A percentile compares a stretch with the other conserved stretches of the same genome.
These are phyloP conservation scores for Neodidymelliopsis sp. DNA, from an alignment of 2,329 filamentous ascomycete species.

Conservation along the genomic window DNA sequence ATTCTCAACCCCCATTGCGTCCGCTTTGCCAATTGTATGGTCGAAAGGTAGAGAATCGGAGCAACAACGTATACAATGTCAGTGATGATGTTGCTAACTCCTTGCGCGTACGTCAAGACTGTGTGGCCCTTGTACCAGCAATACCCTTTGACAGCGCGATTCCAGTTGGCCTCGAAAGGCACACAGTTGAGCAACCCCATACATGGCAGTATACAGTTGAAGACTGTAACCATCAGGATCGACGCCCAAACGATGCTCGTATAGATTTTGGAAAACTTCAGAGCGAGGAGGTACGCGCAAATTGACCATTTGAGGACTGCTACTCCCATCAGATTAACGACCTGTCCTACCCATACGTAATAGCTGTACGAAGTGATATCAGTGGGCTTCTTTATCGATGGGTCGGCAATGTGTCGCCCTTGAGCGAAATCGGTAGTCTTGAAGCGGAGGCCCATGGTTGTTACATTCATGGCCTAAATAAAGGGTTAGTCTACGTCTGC, in stretches of 20 bases:
- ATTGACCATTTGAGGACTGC: conserved; percentile 37
- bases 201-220: conserved; percentile 33
- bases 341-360: conserved; percentile 30
- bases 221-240: conserved; percentile 33
- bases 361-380: conserved; percentile 31
- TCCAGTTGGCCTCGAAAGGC: conserved; percentile 42
- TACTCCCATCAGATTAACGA: conserved; percentile 37
- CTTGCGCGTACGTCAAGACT: conserved; percentile 28
- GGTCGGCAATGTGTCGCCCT: conserved; percentile 35
- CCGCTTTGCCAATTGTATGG: conserved; percentile 31
- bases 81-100: conserved; percentile 36
- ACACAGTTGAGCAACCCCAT: conserved; percentile 30
- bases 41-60: conserved; percentile 36
- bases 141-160: conserved; percentile 23
- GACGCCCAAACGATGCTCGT: conserved; percentile 31
- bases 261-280: conserved; percentile 35
- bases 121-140: conserved; percentile 30
- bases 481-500: neutral
- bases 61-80: conserved; percentile 39
- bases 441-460: conserved; percentile 24
- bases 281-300: conserved; percentile 35
- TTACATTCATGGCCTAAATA: conserved; percentile 27
- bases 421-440: conserved; percentile 24
- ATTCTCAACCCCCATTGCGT: conserved; percentile 37
- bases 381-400: conserved; percentile 26